Evolutionary conservation across 257 asterid species (phyloP).

Genomic region (Fraxinus quadrangulata): DNA sequence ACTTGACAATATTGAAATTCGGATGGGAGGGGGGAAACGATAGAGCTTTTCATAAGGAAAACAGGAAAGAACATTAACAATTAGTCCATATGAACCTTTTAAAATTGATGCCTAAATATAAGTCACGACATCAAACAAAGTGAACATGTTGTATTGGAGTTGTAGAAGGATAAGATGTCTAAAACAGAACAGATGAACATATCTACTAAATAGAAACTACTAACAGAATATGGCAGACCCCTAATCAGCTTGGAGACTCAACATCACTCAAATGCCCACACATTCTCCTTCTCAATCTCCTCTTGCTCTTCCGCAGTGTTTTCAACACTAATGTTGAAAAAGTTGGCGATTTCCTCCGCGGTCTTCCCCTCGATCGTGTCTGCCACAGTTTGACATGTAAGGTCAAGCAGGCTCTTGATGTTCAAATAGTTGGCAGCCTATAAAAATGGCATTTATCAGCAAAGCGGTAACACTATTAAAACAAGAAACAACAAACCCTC

Average conservation of each 20-base stretch:
- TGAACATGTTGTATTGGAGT: too few species aligned
- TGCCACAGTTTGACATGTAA: slow-evolving; percentile 63
- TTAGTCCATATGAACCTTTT: too few species aligned
- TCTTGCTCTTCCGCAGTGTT: slow-evolving; percentile 62
- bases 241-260: not conserved
- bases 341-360: slow-evolving; percentile 59
- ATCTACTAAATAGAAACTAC: too few species aligned
- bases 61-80: too few species aligned
- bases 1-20: too few species aligned
- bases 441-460: not conserved
- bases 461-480: not conserved
- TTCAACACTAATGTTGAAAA: slow-evolving; percentile 61
- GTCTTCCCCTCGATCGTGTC: slow-evolving; percentile 69
- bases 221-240: not conserved
- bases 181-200: too few species aligned
- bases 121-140: too few species aligned
- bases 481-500: not conserved
- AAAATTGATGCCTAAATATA: too few species aligned
- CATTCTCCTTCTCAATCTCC: slow-evolving; percentile 65
- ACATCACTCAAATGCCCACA: slow-evolving; percentile 68
- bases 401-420: slow-evolving; percentile 63
- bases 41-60: too few species aligned
- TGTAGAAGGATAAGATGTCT: too few species aligned
- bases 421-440: slow-evolving; percentile 79
- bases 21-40: too few species aligned